phyloP scores from a whole-genome alignment of 768 basidiomycete genomes.

The Xerocomellus intermedius region DNA sequence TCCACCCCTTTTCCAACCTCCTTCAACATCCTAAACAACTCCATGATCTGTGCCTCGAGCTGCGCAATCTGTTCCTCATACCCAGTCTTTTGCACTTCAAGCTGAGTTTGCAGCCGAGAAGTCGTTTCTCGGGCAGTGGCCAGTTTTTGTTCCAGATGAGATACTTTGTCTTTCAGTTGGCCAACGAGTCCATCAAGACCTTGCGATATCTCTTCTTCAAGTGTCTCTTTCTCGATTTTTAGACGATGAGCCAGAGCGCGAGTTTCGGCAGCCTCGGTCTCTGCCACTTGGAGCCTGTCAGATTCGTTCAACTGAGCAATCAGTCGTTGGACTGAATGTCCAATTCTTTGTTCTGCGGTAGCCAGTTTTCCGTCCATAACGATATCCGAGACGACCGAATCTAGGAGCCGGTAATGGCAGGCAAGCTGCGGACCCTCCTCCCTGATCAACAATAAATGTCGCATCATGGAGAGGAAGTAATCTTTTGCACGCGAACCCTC shows the following conservation, averaged over 20 bases:
- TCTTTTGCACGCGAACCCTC: conserved; percentile 75
- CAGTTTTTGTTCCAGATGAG: conserved; percentile 74
- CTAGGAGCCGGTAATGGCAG: conserved; percentile 89
- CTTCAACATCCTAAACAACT: conserved; percentile 90
- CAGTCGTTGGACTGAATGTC: conserved; percentile 84
- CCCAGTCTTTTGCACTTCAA: conserved; percentile 70
- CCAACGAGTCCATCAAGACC: conserved; percentile 85
- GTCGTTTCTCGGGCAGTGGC: conserved; percentile 76
- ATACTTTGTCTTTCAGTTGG: conserved; percentile 67
- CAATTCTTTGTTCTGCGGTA: conserved; percentile 81
- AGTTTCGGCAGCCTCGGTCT: conserved; percentile 72
- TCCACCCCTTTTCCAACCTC: conserved; percentile 79
- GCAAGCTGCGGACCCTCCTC: conserved; percentile 82
- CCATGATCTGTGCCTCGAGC: conserved; percentile 89
- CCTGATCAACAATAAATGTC: conserved; percentile 87
- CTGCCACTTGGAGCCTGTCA: conserved; percentile 74
- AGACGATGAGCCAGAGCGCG: conserved; percentile 62
- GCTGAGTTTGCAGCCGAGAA: conserved; percentile 68
- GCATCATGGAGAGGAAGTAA: conserved; percentile 91
- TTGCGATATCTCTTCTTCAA: conserved; percentile 79
- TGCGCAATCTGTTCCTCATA: conserved; percentile 88
- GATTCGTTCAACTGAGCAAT: conserved; percentile 89
- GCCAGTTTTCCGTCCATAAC: conserved; percentile 89
- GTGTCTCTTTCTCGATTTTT: conserved; percentile 75
- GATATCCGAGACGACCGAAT: conserved; percentile 84